These are phyloP conservation scores for Coelastrella sp. DNA, from an alignment of 139 green algal genomes.

Conservation along the genomic window DNA sequence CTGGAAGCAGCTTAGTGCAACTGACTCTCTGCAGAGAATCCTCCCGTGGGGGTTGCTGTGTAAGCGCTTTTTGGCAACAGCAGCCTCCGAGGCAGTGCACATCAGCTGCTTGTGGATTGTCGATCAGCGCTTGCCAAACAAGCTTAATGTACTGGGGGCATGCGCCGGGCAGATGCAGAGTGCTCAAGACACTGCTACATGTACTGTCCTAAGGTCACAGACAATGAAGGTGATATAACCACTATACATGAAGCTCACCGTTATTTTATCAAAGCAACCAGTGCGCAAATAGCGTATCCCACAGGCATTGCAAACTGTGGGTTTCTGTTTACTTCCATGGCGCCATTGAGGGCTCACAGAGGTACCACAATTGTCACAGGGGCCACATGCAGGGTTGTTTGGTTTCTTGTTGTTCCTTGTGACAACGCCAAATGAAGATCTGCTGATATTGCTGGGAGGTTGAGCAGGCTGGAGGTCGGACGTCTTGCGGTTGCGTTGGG, in stretches of 20 bases:
- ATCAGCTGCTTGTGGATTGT: no score
- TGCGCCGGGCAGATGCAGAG: background rate
- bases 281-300: conserved; percentile 66
- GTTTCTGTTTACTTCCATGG: conserved; percentile 59
- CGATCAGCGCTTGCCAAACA: no score
- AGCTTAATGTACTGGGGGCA: no score
- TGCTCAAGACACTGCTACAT: background rate
- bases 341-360: conserved; percentile 59
- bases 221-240: background rate
- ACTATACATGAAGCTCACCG: background rate
- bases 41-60: no score
- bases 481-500: no score
- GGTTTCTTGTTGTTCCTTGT: background rate
- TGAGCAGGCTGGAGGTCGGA: no score
- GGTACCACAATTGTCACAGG: conserved; percentile 47
- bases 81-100: no score
- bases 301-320: conserved; percentile 69
- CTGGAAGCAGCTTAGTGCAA: no score
- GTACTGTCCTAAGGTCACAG: background rate
- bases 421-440: background rate
- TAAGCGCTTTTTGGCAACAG: no score
- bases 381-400: conserved; percentile 20
- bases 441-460: no score
- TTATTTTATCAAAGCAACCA: conserved; percentile 28
- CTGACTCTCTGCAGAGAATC: no score